Evolutionary conservation across 2,329 filamentous ascomycete species (phyloP).

Genomic region (Aspergillus sp.): DNA sequence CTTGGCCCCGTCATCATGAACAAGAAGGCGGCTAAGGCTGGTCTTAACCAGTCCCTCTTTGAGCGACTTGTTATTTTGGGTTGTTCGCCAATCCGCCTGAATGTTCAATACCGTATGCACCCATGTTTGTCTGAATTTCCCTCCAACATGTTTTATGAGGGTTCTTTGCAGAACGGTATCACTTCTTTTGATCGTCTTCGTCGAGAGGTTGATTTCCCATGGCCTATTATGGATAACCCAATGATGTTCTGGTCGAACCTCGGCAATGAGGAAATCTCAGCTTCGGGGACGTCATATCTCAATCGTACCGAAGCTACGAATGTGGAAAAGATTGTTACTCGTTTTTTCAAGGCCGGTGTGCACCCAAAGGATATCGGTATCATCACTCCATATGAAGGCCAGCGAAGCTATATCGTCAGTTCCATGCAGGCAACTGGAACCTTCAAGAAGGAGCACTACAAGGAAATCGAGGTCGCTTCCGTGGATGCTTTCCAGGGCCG

Average conservation of each 20-base stretch:
- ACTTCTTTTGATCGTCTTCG: constrained; percentile 85
- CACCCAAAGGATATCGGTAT: constrained; percentile 91
- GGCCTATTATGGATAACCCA: constrained; percentile 88
- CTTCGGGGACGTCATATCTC: constrained; percentile 94
- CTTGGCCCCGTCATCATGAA: constrained; percentile 99
- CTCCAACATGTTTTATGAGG: constrained; percentile 99
- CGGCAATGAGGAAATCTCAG: constrained; percentile 96
- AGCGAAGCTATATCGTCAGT: constrained; percentile 96
- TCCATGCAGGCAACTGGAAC: constrained; percentile 99
- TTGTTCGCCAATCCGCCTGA: constrained; percentile 85
- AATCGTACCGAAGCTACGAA: constrained; percentile 97
- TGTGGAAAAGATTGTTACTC: constrained; percentile 96
- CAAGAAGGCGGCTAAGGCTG: constrained; percentile 98
- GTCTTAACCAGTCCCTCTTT: constrained; percentile 96
- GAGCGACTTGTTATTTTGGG: constrained; percentile 93
- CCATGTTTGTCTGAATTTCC: constrained; percentile 96
- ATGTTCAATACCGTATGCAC: constrained; percentile 99
- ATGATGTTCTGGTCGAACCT: constrained; percentile 99
- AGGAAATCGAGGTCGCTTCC: constrained; percentile 96
- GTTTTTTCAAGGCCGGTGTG: constrained; percentile 99
- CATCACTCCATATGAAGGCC: constrained; percentile 97
- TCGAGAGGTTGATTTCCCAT: constrained; percentile 94
- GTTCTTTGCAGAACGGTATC: constrained; percentile 93
- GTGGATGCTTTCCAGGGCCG: constrained; percentile 98
- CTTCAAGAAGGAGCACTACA: constrained; percentile 98